Evolutionary conservation across 257 asterid species (phyloP).

Genomic region (Linderniella brevidens): DNA sequence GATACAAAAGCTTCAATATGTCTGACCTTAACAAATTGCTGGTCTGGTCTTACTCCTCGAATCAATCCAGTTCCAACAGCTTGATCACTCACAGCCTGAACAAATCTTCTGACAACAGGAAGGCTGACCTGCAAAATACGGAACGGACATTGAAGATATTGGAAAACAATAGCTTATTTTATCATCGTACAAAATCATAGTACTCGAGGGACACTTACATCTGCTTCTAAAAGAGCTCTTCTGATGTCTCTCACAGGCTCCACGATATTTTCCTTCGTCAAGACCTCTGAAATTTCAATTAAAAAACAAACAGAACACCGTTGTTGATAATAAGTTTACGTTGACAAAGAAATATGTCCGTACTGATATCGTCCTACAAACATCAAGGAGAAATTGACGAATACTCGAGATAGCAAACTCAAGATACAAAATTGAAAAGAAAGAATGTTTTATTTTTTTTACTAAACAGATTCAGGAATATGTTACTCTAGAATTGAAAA

Average conservation of each 20-base stretch:
- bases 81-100: conserved; percentile 82
- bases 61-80: conserved; percentile 88
- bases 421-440: too few species aligned
- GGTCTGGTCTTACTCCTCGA: conserved; percentile 92
- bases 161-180: too few species aligned
- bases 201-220: conserved; percentile 30
- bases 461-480: too few species aligned
- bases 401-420: too few species aligned
- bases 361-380: too few species aligned
- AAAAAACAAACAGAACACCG: not conserved
- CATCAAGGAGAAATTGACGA: too few species aligned
- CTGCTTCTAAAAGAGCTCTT: conserved; percentile 95
- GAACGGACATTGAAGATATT: too few species aligned
- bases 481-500: too few species aligned
- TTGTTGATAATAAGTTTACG: too few species aligned
- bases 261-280: conserved; percentile 87
- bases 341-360: too few species aligned
- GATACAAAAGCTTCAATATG: not conserved
- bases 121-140: conserved; percentile 80
- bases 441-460: too few species aligned
- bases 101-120: conserved; percentile 95
- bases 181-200: too few species aligned
- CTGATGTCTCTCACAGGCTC: conserved; percentile 96
- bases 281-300: conserved; percentile 42
- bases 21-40: conserved; percentile 87